Percentiles rank a stretch among this genome's conserved stretches.
Conservation (phyloP, 192 early-diverging fungal genomes). For the Podila epigama region DNA sequence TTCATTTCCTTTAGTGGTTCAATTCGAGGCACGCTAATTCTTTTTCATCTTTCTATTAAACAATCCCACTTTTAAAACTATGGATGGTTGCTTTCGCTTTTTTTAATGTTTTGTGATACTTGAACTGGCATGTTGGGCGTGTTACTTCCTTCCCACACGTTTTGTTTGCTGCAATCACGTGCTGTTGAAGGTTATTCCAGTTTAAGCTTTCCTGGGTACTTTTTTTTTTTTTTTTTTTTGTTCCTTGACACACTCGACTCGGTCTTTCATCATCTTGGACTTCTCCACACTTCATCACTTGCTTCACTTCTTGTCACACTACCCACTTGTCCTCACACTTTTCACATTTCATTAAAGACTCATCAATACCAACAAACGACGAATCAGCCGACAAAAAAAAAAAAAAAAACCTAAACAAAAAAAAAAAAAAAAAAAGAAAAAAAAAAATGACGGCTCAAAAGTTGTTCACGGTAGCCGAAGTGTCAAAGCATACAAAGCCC, state of each 20-base stretch:
- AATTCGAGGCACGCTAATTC: constrained; percentile 98
- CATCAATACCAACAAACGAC: too few relatives aligned
- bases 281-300: not conserved
- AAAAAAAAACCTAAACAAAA: not conserved
- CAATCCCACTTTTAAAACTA: too few relatives aligned
- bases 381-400: too few relatives aligned
- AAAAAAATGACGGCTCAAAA: constrained; percentile 10
- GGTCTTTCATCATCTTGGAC: not conserved
- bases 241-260: not conserved
- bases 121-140: too few relatives aligned
- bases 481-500: constrained; percentile 73
- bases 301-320: not conserved
- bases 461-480: constrained; percentile 63
- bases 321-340: not conserved
- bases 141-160: not conserved
- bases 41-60: too few relatives aligned
- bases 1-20: constrained; percentile 76
- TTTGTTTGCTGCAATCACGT: not conserved
- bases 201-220: not conserved
- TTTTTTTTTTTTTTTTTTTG: constrained; percentile 2
- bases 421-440: not conserved
- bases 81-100: too few relatives aligned
- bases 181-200: not conserved
- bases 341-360: not conserved
- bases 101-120: too few relatives aligned